Evolutionary conservation across 805 yeast genomes (phyloP).

Genomic region (Suhomyces emberorum): DNA sequence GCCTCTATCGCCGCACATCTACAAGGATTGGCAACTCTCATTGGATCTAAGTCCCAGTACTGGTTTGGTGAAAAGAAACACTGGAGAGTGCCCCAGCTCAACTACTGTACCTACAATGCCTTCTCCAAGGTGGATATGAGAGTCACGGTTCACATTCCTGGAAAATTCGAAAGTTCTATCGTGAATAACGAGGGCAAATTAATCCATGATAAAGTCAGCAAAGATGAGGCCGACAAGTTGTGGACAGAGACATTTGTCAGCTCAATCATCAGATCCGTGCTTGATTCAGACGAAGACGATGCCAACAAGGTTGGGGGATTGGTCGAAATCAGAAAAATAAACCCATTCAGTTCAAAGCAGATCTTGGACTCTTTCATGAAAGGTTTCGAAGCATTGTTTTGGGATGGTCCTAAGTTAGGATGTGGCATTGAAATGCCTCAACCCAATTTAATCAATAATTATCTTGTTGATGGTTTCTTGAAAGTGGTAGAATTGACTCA

Average conservation of each 20-base stretch:
- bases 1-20: constrained; percentile 76
- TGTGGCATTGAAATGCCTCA: constrained; percentile 62
- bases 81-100: constrained; percentile 69
- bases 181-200: constrained; percentile 52
- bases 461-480: constrained; percentile 72
- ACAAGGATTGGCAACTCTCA: constrained; percentile 62
- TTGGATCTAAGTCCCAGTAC: constrained; percentile 55
- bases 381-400: constrained; percentile 65
- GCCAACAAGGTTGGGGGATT: constrained; percentile 49
- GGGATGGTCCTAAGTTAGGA: constrained; percentile 66
- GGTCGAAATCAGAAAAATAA: constrained; percentile 79
- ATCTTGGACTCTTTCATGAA: constrained; percentile 47
- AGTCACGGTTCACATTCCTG: constrained; percentile 73
- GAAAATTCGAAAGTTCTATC: constrained; percentile 57
- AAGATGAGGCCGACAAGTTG: constrained; percentile 51
- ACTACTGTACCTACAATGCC: constrained; percentile 63
- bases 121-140: constrained; percentile 65
- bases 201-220: constrained; percentile 45
- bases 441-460: constrained; percentile 62
- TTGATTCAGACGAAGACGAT: constrained; percentile 68
- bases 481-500: constrained; percentile 64
- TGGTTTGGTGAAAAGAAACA: constrained; percentile 78
- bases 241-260: constrained; percentile 58
- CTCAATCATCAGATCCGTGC: constrained; percentile 70
- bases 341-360: constrained; percentile 62